Conservation (phyloP, 169 alveolate species). For the Plasmodium inui region DNA sequence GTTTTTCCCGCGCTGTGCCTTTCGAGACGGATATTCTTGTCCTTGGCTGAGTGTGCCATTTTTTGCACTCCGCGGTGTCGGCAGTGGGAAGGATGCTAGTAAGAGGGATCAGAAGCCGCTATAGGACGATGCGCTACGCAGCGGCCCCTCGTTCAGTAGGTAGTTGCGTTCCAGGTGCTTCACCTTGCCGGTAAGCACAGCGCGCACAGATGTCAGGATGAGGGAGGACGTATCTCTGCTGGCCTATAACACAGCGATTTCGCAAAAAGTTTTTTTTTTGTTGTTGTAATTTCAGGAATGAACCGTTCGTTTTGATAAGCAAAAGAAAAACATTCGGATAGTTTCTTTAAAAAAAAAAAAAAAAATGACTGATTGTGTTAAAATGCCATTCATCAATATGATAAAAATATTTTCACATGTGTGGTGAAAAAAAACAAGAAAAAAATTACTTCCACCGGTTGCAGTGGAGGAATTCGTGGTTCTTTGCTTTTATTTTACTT, state of each 20-base stretch:
- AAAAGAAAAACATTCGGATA: not conserved
- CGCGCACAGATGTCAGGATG: not conserved
- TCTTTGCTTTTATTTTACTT: not conserved
- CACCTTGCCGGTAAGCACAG: not conserved
- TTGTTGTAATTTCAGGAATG: not conserved
- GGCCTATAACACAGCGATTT: not conserved
- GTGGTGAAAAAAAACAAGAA: not conserved
- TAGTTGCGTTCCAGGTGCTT: not conserved
- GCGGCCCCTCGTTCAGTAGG: not conserved
- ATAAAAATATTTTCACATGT: not conserved
- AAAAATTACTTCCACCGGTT: not conserved
- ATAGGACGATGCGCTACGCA: not conserved
- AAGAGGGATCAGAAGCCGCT: not conserved
- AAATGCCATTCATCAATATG: not conserved
- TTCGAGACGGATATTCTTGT: conserved; percentile 70
- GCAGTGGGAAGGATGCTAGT: not conserved
- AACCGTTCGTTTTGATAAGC: not conserved
- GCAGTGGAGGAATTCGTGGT: not conserved
- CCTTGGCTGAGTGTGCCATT: conserved; percentile 63
- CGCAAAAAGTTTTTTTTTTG: not conserved
- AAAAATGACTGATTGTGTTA: not conserved
- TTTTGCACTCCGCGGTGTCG: not conserved
- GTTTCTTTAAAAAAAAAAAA: not conserved
- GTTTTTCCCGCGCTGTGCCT: conserved; percentile 76
- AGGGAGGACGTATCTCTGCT: not conserved